Conservation (phyloP, 2,329 filamentous ascomycete species). For the Phaeosphaeriaceae sp. region DNA sequence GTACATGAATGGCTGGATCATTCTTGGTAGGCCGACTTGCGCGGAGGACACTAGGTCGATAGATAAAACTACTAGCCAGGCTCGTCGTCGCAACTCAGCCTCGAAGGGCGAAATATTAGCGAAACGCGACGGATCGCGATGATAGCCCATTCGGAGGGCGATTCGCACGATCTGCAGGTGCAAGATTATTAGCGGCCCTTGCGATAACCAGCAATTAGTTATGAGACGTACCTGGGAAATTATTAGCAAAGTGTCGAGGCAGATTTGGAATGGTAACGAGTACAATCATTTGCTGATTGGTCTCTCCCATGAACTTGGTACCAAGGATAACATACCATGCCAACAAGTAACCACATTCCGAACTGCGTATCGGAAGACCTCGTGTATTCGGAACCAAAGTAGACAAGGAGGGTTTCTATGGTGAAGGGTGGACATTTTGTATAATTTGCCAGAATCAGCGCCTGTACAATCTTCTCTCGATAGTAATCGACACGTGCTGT, state of each 20-base stretch:
- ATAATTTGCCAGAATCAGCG: conserved; percentile 43
- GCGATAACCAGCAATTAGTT: neutral
- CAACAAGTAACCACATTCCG: conserved; percentile 36
- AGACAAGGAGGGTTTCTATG: conserved; percentile 37
- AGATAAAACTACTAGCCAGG: conserved; percentile 63
- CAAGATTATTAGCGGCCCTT: neutral
- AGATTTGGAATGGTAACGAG: neutral
- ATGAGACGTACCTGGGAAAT: neutral
- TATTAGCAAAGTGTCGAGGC: neutral
- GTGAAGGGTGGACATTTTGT: conserved; percentile 45
- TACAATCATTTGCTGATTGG: neutral
- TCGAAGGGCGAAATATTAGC: conserved; percentile 59
- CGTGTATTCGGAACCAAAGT: conserved; percentile 39
- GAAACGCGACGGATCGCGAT: conserved; percentile 50
- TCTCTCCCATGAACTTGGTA: too few relatives aligned
- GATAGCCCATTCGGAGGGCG: conserved; percentile 51
- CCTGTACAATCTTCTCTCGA: conserved; percentile 41
- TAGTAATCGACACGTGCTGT: conserved; percentile 36
- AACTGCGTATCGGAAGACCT: conserved; percentile 39
- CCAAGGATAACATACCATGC: conserved; percentile 14
- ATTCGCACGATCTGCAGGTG: conserved; percentile 30
- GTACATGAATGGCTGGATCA: conserved; percentile 46
- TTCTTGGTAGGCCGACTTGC: conserved; percentile 49
- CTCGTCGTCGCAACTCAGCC: conserved; percentile 65
- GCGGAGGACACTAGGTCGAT: conserved; percentile 49